These are phyloP conservation scores for Aspergillus campestris DNA, from an alignment of 495 filamentous ascomycete species.

Conservation along the genomic window DNA sequence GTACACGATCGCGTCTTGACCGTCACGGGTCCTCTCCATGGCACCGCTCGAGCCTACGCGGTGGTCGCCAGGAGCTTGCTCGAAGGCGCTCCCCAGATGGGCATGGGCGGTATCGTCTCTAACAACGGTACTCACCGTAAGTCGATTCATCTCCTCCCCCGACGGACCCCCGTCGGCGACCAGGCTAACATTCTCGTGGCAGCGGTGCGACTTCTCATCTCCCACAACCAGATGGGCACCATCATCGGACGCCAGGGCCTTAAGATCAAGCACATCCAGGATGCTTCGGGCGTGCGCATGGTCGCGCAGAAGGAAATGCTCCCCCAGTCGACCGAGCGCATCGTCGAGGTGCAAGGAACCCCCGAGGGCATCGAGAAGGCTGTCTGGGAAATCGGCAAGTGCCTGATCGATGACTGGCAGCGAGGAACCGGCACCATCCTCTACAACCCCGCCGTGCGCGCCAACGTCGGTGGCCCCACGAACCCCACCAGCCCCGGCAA, in stretches of 20 bases:
- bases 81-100: conserved; percentile 88
- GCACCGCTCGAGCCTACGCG: conserved; percentile 82
- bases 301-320: conserved; percentile 99
- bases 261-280: conserved; percentile 99
- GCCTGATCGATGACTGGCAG: conserved; percentile 94
- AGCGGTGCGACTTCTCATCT: conserved; percentile 97
- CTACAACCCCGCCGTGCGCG: conserved; percentile 91
- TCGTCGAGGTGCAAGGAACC: conserved; percentile 91
- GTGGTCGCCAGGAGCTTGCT: conserved; percentile 86
- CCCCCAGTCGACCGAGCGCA: conserved; percentile 95
- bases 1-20: conserved; percentile 96
- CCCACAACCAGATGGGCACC: conserved; percentile 99
- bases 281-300: conserved; percentile 94
- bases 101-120: conserved; percentile 82
- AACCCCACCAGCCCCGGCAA: conserved; percentile 25
- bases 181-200: conserved; percentile 19
- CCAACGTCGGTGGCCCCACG: conserved; percentile 40
- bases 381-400: conserved; percentile 98
- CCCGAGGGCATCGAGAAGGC: conserved; percentile 92
- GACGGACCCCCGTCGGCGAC: neutral
- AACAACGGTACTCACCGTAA: conserved; percentile 89
- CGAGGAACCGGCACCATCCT: conserved; percentile 92
- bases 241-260: conserved; percentile 94
- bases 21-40: conserved; percentile 78
- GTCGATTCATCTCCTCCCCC: conserved; percentile 22